phyloP scores from a whole-genome alignment of 768 basidiomycete genomes.

The Boletellus emodensis region DNA sequence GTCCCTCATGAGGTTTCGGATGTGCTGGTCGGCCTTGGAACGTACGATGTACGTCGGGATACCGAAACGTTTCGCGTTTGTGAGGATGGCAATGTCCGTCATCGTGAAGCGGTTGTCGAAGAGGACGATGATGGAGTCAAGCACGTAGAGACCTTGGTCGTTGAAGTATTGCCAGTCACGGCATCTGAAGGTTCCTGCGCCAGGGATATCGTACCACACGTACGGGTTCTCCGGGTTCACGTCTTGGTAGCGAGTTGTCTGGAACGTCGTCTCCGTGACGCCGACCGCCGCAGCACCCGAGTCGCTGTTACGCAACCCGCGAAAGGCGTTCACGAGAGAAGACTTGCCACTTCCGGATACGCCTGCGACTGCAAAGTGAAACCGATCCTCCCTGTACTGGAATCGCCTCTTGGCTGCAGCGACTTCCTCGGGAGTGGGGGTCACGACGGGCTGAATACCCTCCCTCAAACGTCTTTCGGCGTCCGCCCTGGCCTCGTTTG shows the following conservation, averaged over 20 bases:
- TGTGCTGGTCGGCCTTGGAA: conserved; percentile 35
- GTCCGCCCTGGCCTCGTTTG: conserved; percentile 9
- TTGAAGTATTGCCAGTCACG: conserved; percentile 37
- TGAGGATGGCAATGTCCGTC: conserved; percentile 33
- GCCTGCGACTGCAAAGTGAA: conserved; percentile 34
- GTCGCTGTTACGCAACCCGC: conserved; percentile 24
- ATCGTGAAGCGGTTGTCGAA: conserved; percentile 33
- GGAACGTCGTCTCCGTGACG: conserved; percentile 28
- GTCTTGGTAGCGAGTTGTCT: conserved; percentile 26
- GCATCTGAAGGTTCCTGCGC: conserved; percentile 32
- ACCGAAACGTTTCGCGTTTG: conserved; percentile 26
- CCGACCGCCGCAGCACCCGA: conserved; percentile 26
- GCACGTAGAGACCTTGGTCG: conserved; percentile 33
- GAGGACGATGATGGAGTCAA: conserved; percentile 34
- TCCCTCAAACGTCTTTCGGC: conserved; percentile 19
- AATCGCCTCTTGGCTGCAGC: conserved; percentile 10
- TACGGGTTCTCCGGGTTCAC: conserved; percentile 14
- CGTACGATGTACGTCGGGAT: conserved; percentile 36
- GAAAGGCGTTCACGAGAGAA: conserved; percentile 34
- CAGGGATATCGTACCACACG: conserved; percentile 37
- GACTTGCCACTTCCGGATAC: conserved; percentile 35
- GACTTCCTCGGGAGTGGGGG: conserved; percentile 20
- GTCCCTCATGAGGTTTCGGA: conserved; percentile 23
- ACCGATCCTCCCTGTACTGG: conserved; percentile 23
- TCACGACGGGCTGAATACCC: conserved; percentile 25